These are phyloP conservation scores for Blastocladiella emersonii DNA, from an alignment of 371 early-diverging fungal species.

Conservation along the genomic window DNA sequence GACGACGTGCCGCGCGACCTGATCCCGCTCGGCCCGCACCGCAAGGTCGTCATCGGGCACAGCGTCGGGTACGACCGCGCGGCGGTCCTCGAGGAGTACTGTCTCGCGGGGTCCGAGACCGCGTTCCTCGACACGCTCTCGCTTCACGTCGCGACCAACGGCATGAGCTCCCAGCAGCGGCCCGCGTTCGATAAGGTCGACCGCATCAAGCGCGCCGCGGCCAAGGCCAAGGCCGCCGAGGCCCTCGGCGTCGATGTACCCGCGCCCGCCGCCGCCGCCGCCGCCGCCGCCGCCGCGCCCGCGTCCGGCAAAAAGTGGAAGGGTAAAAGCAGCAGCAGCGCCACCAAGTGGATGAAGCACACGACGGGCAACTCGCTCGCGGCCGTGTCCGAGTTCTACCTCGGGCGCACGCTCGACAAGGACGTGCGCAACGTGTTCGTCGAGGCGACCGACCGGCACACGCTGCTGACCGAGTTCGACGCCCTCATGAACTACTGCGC, in stretches of 20 bases:
- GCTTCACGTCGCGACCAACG: conserved; percentile 80
- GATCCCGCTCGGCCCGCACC: conserved; percentile 40
- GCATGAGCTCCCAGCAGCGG: conserved; percentile 81
- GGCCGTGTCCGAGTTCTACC: conserved; percentile 66
- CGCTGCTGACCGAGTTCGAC: conserved; percentile 32
- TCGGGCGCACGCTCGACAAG: conserved; percentile 59
- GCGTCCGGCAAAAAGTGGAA: no score
- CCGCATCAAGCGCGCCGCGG: conserved; percentile 15
- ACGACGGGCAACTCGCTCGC: conserved; percentile 65
- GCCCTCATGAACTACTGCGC: conserved; percentile 73
- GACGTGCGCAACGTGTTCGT: conserved; percentile 51
- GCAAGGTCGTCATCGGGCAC: conserved; percentile 67
- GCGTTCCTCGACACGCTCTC: conserved; percentile 87
- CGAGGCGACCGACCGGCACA: conserved; percentile 37
- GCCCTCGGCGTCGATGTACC: background rate
- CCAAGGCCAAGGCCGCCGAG: conserved; percentile 6
- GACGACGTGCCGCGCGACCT: conserved; percentile 26
- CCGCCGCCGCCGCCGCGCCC: background rate
- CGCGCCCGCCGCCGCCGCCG: background rate
- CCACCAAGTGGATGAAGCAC: conserved; percentile 21
- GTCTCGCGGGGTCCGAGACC: conserved; percentile 20
- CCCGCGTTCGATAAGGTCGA: conserved; percentile 20
- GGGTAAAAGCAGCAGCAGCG: conserved; percentile 19
- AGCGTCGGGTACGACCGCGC: conserved; percentile 87
- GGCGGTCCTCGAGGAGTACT: conserved; percentile 75